Percentiles rank a stretch among this genome's conserved stretches.
These are phyloP conservation scores for Aspergillus sparsus DNA, from an alignment of 495 filamentous ascomycete genomes.

Conservation along the genomic window DNA sequence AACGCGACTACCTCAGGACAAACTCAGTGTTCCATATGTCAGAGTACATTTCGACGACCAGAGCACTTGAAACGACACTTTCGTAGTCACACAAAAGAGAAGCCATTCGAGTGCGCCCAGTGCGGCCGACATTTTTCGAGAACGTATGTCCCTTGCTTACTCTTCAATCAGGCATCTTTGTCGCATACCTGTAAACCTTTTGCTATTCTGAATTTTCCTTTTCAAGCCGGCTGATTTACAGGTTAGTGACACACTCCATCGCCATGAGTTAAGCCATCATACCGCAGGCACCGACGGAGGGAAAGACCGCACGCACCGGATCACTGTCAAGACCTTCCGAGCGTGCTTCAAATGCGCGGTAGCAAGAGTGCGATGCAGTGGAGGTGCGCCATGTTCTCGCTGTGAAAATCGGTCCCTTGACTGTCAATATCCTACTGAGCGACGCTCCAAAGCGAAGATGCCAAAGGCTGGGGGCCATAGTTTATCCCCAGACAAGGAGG, in stretches of 20 bases:
- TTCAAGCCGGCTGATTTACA: slow-evolving; percentile 1
- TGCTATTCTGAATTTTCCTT: neutral
- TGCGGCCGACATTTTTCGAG: slow-evolving; percentile 69
- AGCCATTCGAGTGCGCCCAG: slow-evolving; percentile 65
- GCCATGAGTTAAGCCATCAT: slow-evolving; percentile 57
- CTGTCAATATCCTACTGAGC: slow-evolving; percentile 53
- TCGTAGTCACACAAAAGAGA: slow-evolving; percentile 69
- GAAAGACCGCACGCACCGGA: slow-evolving; percentile 42
- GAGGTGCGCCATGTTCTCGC: slow-evolving; percentile 52
- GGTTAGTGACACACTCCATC: slow-evolving; percentile 55
- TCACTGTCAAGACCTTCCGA: slow-evolving; percentile 51
- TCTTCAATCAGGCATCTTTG: neutral
- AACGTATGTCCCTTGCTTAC: slow-evolving; percentile 40
- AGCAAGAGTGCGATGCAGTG: slow-evolving; percentile 58
- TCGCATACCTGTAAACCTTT: neutral
- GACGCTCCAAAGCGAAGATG: slow-evolving; percentile 42
- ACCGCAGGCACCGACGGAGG: slow-evolving; percentile 39
- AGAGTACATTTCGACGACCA: slow-evolving; percentile 62
- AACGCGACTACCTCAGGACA: slow-evolving; percentile 24
- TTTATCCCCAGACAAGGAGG: slow-evolving; percentile 16
- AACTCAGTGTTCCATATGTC: slow-evolving; percentile 51
- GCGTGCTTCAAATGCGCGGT: slow-evolving; percentile 59
- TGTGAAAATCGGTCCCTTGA: slow-evolving; percentile 53
- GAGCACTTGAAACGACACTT: slow-evolving; percentile 75
- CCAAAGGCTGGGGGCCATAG: slow-evolving; percentile 22